Base-by-base conservation (phyloP, 1,284 basidiomycete species). In the Uromyces viciae-fabae region DNA sequence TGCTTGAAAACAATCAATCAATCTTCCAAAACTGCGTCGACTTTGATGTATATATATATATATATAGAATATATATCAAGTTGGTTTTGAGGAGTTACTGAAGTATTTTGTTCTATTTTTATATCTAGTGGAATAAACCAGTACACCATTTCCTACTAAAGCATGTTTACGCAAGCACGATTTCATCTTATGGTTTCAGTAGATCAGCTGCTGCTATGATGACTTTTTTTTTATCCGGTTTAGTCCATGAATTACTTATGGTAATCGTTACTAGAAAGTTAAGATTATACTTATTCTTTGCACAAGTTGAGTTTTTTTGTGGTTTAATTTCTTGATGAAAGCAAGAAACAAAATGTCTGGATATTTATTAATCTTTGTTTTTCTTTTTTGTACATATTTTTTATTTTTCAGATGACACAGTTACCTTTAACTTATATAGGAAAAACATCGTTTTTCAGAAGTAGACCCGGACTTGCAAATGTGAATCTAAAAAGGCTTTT, bases 241-340 rank as follows among this genome's bases (percentile, higher is more conserved):
- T 90, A 75, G 91, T 92, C 46, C 96, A 98, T 85, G 96, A 98
- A 86, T 89, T 99, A 68, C 95, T 99, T 81, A 99, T 99, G 96
- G 91, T 92, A 0, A 90, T 86, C 46, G 85, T 86, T 17, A 85
- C 83, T 46, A 84, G 85, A 36, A 86, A 86, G 82, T 82, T 86
- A 33, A 76, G 85, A n/a, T 83, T 84, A 42, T 86, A 86, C 69
- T 36, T 76, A 52, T 76, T 76, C 58, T 43, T 76, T 14, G 60
- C 58, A 49, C 74, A 76, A 64, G 74, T 76, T 7, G 52, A 60
- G 25, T 31, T 36, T 43, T 31, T 75, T 38, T 42, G n/a, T 25
- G n/a, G 11, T n/a, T 3, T 36, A 33, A 38, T 46, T 40, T 33
- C 72, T 42, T 60, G 36, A 46, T 60, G n/a, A n/a, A n/a, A n/a